phyloP scores from a whole-genome alignment of 768 basidiomycete species.

The Phylloporus sp. region DNA sequence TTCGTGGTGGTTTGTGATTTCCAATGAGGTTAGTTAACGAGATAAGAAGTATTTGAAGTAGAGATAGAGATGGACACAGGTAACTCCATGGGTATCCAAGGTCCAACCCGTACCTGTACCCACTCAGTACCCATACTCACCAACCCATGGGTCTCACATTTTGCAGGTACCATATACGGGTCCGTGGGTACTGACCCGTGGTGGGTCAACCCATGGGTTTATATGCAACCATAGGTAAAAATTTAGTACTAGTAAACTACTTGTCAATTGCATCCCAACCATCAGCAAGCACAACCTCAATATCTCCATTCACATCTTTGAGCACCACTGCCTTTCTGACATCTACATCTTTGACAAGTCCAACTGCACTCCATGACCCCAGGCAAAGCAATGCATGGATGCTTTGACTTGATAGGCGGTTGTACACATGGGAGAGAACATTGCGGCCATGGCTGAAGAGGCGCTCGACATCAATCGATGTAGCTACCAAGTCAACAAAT shows the following conservation, averaged over 20 bases:
- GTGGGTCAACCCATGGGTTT: not conserved
- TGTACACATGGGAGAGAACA: conserved; percentile 26
- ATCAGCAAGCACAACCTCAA: conserved; percentile 13
- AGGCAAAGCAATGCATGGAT: conserved; percentile 32
- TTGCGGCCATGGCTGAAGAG: conserved; percentile 27
- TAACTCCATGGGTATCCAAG: no score
- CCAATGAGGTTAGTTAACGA: no score
- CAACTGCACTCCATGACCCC: conserved; percentile 28
- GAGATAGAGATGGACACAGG: no score
- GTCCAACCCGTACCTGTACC: no score
- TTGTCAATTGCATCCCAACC: conserved; percentile 20
- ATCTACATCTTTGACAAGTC: conserved; percentile 27
- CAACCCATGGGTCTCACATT: no score
- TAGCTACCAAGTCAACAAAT: no score
- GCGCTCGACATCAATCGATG: conserved; percentile 31
- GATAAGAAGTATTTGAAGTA: no score
- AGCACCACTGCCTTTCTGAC: not conserved
- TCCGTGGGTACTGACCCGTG: not conserved
- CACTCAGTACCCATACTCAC: no score
- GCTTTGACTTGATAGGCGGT: conserved; percentile 21
- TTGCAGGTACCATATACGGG: not conserved
- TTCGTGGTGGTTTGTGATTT: no score
- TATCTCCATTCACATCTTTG: not conserved
- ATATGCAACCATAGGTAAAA: not conserved
- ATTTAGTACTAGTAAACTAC: not conserved